Base-by-base conservation (phyloP, 2,329 filamentous ascomycete genomes). In the Oidium heveae region DNA sequence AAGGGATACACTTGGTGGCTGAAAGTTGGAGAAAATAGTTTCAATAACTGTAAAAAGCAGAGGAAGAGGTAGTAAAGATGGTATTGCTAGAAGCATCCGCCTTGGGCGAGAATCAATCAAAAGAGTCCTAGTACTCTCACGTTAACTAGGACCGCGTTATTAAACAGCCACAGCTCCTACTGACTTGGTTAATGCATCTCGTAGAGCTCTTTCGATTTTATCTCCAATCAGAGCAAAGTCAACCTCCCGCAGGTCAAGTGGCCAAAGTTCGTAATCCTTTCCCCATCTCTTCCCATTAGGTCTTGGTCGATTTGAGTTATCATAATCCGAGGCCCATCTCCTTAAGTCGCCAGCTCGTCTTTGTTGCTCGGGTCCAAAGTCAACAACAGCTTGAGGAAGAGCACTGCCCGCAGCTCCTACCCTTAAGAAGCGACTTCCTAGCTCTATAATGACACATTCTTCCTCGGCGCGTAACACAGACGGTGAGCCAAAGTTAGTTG, bases 361-460 rank as follows among this genome's bases (percentile, higher is more conserved):
- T 63, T 84, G 80, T 63, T 83, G 75, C 58, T 88, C 82, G 0
- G 85, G 86, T 0, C 79, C 78, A 65, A 87, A 89, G 22, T 75
- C 72, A 22, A 88, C 69, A 15, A 74, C 72, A 0, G 73, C 75
- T 65, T 89, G 93, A 60, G 87, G 87, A 2, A 72, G 69, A 46
- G 80, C 75, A 66, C 94, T 88, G 53, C 88, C 88, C 6, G 88
- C 85, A 64, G 95, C 91, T 0, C 91, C 91, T 10, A 83, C 81
- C 47, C 83, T 79, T 28, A 96, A 67, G 66, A 79, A 82, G 22
- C 89, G 77, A 10, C 84, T 76, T 0, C 87, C 88, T 37, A 96
- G 66, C 65, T 96, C 87, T 53, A 95, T 72, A 44, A 98, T 75
- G 5, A 94, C 68, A 7, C 82, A 72, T 60, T 95, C 91, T 63